Percentiles rank a stretch among this genome's conserved stretches.
Conservation (phyloP, 768 basidiomycete genomes). For the Tulasnella sp. region DNA sequence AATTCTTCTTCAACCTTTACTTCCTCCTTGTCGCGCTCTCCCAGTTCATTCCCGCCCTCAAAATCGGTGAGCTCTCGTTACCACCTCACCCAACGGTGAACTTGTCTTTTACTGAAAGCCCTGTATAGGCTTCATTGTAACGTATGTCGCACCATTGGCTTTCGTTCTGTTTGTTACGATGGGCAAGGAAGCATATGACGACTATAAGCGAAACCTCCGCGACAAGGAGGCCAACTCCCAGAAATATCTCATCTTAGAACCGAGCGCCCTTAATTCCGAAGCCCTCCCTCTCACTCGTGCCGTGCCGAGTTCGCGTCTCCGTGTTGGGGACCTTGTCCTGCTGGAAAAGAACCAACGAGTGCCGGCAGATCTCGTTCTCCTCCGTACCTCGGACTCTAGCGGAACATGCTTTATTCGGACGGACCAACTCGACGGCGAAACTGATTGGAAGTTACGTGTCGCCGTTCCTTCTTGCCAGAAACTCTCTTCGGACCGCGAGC, state of each 20-base stretch:
- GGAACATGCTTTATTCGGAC: slow-evolving; percentile 97
- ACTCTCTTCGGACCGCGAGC: slow-evolving; percentile 37
- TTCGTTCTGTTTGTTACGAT: slow-evolving; percentile 93
- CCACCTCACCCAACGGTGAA: not conserved
- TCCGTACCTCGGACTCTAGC: slow-evolving; percentile 75
- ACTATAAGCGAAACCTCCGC: slow-evolving; percentile 85
- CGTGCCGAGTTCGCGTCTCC: slow-evolving; percentile 75
- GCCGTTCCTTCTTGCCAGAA: slow-evolving; percentile 78
- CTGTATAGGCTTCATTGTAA: slow-evolving; percentile 72
- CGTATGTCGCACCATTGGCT: slow-evolving; percentile 90
- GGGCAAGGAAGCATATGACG: slow-evolving; percentile 98
- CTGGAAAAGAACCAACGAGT: slow-evolving; percentile 97
- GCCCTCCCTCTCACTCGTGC: slow-evolving; percentile 39
- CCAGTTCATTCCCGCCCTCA: slow-evolving; percentile 90
- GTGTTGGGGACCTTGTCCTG: slow-evolving; percentile 80
- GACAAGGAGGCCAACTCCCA: slow-evolving; percentile 94
- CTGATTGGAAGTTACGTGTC: slow-evolving; percentile 94
- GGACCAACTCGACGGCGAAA: slow-evolving; percentile 96
- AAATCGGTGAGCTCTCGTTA: slow-evolving; percentile 58
- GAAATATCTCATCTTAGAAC: slow-evolving; percentile 72
- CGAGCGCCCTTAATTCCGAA: slow-evolving; percentile 23
- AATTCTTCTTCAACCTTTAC: slow-evolving; percentile 99
- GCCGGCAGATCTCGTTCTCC: slow-evolving; percentile 82
- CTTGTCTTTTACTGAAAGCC: slow-evolving; percentile 1
- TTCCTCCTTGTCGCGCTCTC: slow-evolving; percentile 93